Base-by-base conservation (phyloP, 768 basidiomycete genomes). In the Cyclocybe aegerita region DNA sequence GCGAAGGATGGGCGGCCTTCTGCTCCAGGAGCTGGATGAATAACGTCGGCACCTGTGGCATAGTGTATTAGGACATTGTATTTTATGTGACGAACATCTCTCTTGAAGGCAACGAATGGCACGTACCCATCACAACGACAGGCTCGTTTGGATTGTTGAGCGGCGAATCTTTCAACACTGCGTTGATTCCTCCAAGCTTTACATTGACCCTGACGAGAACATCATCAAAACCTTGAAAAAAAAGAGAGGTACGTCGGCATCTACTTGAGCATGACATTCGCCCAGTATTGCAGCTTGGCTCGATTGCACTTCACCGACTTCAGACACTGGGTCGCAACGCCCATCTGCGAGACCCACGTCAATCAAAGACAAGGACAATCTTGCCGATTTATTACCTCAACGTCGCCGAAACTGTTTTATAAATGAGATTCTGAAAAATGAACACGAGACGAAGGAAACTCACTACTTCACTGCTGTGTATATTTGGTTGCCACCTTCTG, bases 161-260 rank as follows among this genome's bases (percentile, higher is more conserved):
- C 4, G 77, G 70, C 2, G 72, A 67, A 0, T 83, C 75, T 29
- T 88, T 83, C 0, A 88, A 86, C 16, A 92, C 75, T 0, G 79
- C 75, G 58, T 93, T 93, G 62, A 92, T 83, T 0, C 91, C 91
- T 4, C 90, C 90, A 0, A 93, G 76, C 64, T 93, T 93, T 3
- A 86, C 88, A 50, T 93, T 93, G 49, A 92, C 75, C 62, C 90
- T 92, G 48, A 12, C 35, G 38, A 14, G 8, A 32, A n/a, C 36
- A 48, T 30, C 11, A 32, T 39, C 14, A 37, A 17, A 41, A 7
- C 10, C 7, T 12, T 23, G 43, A 14, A 12, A 4, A 23, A 31
- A 43, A 7, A 12, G 5, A 3, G 38, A 15, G 12, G 23, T 23
- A 36, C 11, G 15, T 16, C 31, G 32, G 34, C 7, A 67, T 83